A percentile compares a stretch with the other conserved stretches of the same genome.
Evolutionary conservation across 257 asterid genomes (phyloP).

Genomic region (Linderniella brevidens): DNA sequence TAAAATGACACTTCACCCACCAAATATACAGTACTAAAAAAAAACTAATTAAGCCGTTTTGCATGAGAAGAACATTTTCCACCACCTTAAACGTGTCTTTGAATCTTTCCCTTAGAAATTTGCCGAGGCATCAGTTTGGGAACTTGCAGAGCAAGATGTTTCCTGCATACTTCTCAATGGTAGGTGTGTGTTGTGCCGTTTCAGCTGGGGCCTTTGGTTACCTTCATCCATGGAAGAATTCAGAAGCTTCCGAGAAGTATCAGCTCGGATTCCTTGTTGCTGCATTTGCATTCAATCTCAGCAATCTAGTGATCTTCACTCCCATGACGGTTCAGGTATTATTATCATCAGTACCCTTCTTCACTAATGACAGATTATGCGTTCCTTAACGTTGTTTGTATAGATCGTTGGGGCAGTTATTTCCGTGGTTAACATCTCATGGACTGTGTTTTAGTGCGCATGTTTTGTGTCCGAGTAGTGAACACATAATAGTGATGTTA

Average conservation of each 20-base stretch:
- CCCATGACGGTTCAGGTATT: conserved; percentile 94
- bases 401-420: not conserved
- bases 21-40: no score
- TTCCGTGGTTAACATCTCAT: not conserved
- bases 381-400: not conserved
- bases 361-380: not conserved
- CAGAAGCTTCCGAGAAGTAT: conserved; percentile 56
- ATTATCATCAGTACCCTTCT: not conserved
- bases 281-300: conserved; percentile 80
- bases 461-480: no score
- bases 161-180: conserved; percentile 94
- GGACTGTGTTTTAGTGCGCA: no score
- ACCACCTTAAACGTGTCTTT: conserved; percentile 2
- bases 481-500: no score
- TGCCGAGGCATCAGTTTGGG: conserved; percentile 73
- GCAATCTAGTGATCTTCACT: conserved; percentile 75
- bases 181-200: conserved; percentile 87
- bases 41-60: no score
- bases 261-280: conserved; percentile 78
- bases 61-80: no score
- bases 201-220: conserved; percentile 68
- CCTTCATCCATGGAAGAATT: conserved; percentile 85
- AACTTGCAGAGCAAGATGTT: conserved; percentile 96
- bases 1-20: no score
- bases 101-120: conserved; percentile 32